A percentile compares a stretch with the other conserved stretches of the same genome.
Evolutionary conservation across 2,329 filamentous ascomycete species (phyloP).

Genomic region (Simplicillium sp.): DNA sequence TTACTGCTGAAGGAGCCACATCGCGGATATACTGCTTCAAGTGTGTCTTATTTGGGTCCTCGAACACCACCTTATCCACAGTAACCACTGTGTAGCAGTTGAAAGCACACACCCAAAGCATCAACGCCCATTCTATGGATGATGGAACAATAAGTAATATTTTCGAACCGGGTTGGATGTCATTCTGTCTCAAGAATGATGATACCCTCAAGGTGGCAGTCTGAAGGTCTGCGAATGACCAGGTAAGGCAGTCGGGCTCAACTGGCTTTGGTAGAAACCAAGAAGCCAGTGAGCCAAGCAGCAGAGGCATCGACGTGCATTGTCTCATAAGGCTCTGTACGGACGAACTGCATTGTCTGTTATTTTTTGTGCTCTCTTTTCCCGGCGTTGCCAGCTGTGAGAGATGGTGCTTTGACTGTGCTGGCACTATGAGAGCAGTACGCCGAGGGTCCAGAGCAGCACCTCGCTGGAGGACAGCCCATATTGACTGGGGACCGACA

Average conservation of each 20-base stretch:
- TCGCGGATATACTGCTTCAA: background rate
- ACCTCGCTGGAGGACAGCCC: too few species aligned
- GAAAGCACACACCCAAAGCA: conserved; percentile 2
- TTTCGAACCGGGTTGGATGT: background rate
- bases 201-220: background rate
- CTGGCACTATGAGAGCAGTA: too few species aligned
- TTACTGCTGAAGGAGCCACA: background rate
- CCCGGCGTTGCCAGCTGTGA: too few species aligned
- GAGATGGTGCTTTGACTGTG: too few species aligned
- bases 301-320: too few species aligned
- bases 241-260: background rate
- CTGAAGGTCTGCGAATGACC: conserved; percentile 1
- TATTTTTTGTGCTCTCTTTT: too few species aligned
- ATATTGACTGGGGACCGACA: too few species aligned
- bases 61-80: background rate
- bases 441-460: too few species aligned
- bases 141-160: background rate
- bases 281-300: background rate
- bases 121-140: background rate
- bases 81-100: conserved; percentile 1
- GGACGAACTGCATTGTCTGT: too few species aligned
- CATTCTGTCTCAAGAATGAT: background rate
- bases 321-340: too few species aligned
- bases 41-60: background rate
- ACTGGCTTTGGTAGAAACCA: conserved; percentile 1